phyloP scores from a whole-genome alignment of 2,329 filamentous ascomycete genomes.

The Pseudogymnoascus sp. region DNA sequence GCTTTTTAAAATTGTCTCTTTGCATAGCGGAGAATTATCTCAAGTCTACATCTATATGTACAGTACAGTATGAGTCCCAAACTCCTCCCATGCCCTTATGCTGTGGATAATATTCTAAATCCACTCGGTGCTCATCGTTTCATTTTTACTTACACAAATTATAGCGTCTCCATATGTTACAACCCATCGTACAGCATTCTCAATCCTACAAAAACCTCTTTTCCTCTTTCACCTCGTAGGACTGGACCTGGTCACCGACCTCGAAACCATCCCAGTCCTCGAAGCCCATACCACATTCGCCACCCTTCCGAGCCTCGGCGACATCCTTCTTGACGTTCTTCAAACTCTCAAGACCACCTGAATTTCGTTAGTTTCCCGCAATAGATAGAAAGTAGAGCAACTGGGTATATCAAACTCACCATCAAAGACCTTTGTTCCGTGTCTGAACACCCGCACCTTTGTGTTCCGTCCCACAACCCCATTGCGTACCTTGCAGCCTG shows the following conservation, averaged over 20 bases:
- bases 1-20: not conserved
- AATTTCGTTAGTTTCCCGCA: constrained; percentile 11
- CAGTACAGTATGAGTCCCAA: constrained; percentile 1
- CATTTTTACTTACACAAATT: constrained; percentile 7
- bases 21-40: constrained; percentile 2
- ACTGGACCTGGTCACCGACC: constrained; percentile 78
- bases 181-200: constrained; percentile 8
- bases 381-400: not conserved
- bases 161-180: constrained; percentile 1
- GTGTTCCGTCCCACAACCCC: constrained; percentile 58
- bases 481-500: constrained; percentile 81
- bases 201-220: constrained; percentile 38
- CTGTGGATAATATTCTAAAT: not conserved
- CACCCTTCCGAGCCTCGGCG: constrained; percentile 78
- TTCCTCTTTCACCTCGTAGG: constrained; percentile 71
- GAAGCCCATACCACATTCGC: constrained; percentile 88
- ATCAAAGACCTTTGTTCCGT: constrained; percentile 65
- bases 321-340: constrained; percentile 93
- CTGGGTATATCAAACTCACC: constrained; percentile 49
- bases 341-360: constrained; percentile 71
- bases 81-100: not conserved
- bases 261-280: constrained; percentile 70
- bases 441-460: constrained; percentile 64
- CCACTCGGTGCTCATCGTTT: not conserved
- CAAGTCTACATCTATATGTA: not conserved